phyloP scores from a whole-genome alignment of 805 yeast species.

The Starmera dryadoides region DNA sequence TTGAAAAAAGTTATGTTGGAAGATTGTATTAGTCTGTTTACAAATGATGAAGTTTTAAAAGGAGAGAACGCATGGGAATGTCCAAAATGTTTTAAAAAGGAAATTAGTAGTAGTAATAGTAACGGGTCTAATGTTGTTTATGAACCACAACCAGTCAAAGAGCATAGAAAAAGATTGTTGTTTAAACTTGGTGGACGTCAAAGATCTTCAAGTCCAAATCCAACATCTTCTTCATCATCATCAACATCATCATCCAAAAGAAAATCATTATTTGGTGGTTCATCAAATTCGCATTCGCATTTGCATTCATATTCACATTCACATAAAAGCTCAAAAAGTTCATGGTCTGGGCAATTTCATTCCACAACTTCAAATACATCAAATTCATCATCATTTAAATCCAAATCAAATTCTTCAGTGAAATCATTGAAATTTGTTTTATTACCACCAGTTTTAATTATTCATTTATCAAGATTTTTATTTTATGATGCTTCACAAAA shows the following conservation, averaged over 20 bases:
- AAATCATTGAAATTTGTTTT: slow-evolving; percentile 72
- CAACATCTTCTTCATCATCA: slow-evolving; percentile 16
- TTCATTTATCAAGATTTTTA: slow-evolving; percentile 78
- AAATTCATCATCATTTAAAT: slow-evolving; percentile 15
- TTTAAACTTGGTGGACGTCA: slow-evolving; percentile 16
- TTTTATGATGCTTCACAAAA: slow-evolving; percentile 49
- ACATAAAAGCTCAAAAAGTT: too few species aligned
- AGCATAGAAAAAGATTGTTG: slow-evolving; percentile 11
- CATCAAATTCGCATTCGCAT: neutral
- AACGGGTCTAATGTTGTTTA: neutral
- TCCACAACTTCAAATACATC: too few species aligned
- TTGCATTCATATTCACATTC: too few species aligned
- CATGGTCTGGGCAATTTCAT: too few species aligned
- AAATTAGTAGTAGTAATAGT: neutral
- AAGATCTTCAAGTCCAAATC: slow-evolving; percentile 21
- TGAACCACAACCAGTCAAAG: neutral
- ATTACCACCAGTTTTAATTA: slow-evolving; percentile 70
- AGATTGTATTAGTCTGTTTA: slow-evolving; percentile 56
- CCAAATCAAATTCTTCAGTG: slow-evolving; percentile 25
- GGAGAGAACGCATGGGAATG: slow-evolving; percentile 84
- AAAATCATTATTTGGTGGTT: slow-evolving; percentile 18
- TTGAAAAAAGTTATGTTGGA: slow-evolving; percentile 38
- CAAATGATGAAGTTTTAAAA: slow-evolving; percentile 54
- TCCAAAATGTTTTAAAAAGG: slow-evolving; percentile 51
- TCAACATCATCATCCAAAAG: slow-evolving; percentile 15